Evolutionary conservation across 1,139 yeast species (phyloP).

Genomic region (Saccharomyces pastorianus): DNA sequence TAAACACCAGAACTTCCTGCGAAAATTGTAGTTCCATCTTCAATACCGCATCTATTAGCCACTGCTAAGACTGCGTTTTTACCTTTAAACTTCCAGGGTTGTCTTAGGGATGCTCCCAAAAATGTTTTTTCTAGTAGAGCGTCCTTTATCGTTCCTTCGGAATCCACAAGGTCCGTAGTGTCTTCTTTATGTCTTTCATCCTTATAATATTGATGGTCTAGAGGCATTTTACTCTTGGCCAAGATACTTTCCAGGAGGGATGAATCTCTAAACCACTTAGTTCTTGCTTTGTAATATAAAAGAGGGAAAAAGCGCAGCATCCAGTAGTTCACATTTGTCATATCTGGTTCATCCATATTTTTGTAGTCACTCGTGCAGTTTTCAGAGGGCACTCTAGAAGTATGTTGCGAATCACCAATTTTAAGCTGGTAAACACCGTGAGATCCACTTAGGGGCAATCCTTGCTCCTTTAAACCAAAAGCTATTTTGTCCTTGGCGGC

Average conservation of each 20-base stretch:
- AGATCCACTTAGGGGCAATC: constrained; percentile 21
- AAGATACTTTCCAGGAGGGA: constrained; percentile 7
- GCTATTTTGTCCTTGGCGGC: constrained; percentile 12
- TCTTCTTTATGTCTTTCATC: constrained; percentile 3
- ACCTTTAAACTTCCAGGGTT: constrained; percentile 22
- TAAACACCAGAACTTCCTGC: constrained; percentile 70
- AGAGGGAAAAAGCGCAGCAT: constrained; percentile 61
- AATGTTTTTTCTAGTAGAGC: constrained; percentile 21
- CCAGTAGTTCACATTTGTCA: constrained; percentile 53
- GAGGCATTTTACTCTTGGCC: not conserved
- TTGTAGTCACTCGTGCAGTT: constrained; percentile 12
- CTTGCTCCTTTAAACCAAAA: constrained; percentile 10
- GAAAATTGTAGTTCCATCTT: constrained; percentile 42
- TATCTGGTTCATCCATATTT: constrained; percentile 33
- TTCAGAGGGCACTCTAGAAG: constrained; percentile 7
- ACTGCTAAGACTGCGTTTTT: constrained; percentile 20
- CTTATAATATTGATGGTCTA: not conserved
- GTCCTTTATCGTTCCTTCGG: not conserved
- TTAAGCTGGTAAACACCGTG: constrained; percentile 22
- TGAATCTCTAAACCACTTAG: constrained; percentile 14
- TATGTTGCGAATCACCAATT: constrained; percentile 8
- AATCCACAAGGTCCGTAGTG: not conserved
- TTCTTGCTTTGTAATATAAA: constrained; percentile 28
- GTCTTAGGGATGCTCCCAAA: constrained; percentile 35
- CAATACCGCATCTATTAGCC: constrained; percentile 65